Conservation (phyloP, 495 filamentous ascomycete genomes). For the Daldinia grandis region DNA sequence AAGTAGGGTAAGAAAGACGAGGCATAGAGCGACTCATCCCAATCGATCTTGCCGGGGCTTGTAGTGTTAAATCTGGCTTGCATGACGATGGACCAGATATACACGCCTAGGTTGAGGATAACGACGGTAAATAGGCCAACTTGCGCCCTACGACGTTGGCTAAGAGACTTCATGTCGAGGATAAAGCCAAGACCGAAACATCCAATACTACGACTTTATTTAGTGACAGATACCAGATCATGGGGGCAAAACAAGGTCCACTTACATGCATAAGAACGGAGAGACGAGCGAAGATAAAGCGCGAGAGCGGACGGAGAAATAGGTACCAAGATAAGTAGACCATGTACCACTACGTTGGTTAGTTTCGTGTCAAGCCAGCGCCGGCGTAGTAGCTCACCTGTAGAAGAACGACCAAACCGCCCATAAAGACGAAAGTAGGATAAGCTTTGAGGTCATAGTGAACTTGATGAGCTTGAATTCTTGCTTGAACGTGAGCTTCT, state of each 20-base stretch:
- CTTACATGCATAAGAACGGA: conserved; percentile 39
- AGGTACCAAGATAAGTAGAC: conserved; percentile 58
- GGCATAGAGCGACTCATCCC: conserved; percentile 35
- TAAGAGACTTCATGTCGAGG: conserved; percentile 36
- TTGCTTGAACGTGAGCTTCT: conserved; percentile 37
- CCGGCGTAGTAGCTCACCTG: conserved; percentile 51
- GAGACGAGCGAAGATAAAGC: conserved; percentile 46
- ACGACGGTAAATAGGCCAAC: conserved; percentile 35
- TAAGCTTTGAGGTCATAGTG: conserved; percentile 39
- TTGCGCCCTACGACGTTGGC: conserved; percentile 36
- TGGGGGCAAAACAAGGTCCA: not conserved
- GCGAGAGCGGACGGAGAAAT: conserved; percentile 59
- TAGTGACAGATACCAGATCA: not conserved
- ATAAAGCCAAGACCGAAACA: conserved; percentile 39
- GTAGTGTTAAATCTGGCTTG: conserved; percentile 26
- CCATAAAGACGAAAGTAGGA: conserved; percentile 37
- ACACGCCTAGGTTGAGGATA: conserved; percentile 34
- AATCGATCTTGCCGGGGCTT: conserved; percentile 34
- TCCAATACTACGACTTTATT: conserved; percentile 21
- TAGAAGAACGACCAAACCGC: conserved; percentile 54
- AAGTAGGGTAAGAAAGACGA: conserved; percentile 36
- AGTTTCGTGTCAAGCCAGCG: not conserved
- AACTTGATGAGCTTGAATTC: conserved; percentile 36
- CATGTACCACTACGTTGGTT: conserved; percentile 47
- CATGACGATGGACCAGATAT: conserved; percentile 39